Evolutionary conservation across 305 asterid genomes (phyloP), one percentile per base, ranked within the genome.

Genomic region (Andrographis paniculata): DNA sequence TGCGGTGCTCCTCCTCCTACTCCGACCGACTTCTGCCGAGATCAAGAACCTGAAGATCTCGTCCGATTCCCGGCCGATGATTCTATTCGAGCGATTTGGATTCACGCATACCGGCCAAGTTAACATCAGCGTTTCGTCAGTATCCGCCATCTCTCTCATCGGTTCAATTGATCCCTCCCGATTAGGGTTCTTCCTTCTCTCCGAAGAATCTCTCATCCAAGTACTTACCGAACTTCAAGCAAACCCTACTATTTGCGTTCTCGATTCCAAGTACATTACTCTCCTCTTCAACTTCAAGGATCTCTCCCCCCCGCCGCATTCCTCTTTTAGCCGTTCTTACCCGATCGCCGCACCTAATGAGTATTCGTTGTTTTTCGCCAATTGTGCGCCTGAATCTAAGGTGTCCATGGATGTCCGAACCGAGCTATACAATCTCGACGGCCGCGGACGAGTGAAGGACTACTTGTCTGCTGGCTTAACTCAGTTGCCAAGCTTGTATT

Each of bases 31-130:
- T 63, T 45, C 74, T 56, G 96, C 78, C 42, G 98, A 91, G 77
- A 83, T 86, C 52, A 86, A 86, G 65, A 80, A 73, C 59, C 75
- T 80, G 3, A 76, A 76, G 59, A 80, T 91, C 66, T 52, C 71
- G 15, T 42, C 78, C 54, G 96, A 89, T 50, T 18, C 82, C 1
- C 84, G 96, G 31, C 65, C 95, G 19, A 78, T 91, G 92, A 91
- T 91, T 63, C 86, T 91, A 46, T 82, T 91, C 68, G 96, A 86
- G 30, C 87, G 91, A 15, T 86, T 86, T 62, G 98, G 96, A n/a
- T 91, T 91, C 71, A 91, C 96, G 36, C 94, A 75, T 63, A 73
- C 95, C 19, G 99, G 99, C 35, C 88, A 69, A 52, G 87, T 74
- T 42, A 44, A 71, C 52, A 67, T 86, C 69, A 0, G 76, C 47